A percentile compares a stretch with the other conserved stretches of the same genome.
phyloP scores from a whole-genome alignment of 352 stramenopile species.

The Globisporangium uncinulatum region DNA sequence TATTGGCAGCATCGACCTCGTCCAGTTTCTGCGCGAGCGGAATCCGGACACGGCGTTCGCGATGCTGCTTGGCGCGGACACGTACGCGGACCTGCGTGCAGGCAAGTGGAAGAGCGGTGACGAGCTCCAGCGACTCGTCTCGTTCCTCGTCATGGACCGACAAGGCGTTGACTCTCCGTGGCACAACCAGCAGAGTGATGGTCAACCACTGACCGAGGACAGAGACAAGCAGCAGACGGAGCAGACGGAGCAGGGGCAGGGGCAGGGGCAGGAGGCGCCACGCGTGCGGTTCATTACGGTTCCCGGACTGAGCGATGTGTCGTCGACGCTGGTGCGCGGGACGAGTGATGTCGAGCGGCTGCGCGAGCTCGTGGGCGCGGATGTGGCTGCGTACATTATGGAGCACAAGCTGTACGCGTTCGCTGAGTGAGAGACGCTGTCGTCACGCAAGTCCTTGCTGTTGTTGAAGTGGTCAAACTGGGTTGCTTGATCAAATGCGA shows the following conservation, averaged over 20 bases:
- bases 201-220: no score
- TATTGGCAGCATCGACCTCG: constrained; percentile 75
- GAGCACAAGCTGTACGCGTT: constrained; percentile 74
- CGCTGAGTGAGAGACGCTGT: constrained; percentile 7
- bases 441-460: not conserved
- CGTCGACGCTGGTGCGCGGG: constrained; percentile 61
- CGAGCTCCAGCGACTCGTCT: constrained; percentile 57
- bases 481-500: not conserved
- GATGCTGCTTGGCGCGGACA: constrained; percentile 78
- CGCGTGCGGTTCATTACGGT: constrained; percentile 50
- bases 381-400: constrained; percentile 77
- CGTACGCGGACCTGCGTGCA: constrained; percentile 69
- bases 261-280: not conserved
- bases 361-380: constrained; percentile 27
- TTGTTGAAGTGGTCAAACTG: not conserved
- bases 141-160: constrained; percentile 68
- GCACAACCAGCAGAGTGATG: constrained; percentile 11
- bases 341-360: constrained; percentile 31
- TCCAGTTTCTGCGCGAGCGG: constrained; percentile 39
- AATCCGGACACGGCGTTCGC: constrained; percentile 54
- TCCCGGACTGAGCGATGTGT: constrained; percentile 61
- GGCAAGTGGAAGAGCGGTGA: constrained; percentile 87
- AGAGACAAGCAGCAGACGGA: not conserved
- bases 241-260: not conserved
- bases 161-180: constrained; percentile 45